Conservation (phyloP, 139 green algal genomes). For the Tetradesmus obliquus region DNA sequence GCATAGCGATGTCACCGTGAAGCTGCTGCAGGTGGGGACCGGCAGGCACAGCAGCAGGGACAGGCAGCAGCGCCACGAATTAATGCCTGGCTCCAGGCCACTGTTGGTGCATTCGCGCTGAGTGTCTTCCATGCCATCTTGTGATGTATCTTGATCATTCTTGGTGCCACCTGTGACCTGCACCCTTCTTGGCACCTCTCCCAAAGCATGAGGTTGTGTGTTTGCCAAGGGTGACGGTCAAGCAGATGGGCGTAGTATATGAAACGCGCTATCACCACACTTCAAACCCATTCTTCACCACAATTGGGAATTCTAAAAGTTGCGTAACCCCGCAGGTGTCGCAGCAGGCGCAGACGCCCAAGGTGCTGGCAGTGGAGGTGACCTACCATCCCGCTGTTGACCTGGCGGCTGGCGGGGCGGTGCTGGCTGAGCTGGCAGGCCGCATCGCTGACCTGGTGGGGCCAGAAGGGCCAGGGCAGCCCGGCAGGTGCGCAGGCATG, state of each 20-base stretch:
- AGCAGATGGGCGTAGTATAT: no score
- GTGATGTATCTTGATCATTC: no score
- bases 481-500: background rate
- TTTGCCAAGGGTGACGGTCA: no score
- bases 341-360: background rate
- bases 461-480: background rate
- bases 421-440: conserved; percentile 26
- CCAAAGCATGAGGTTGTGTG: no score
- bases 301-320: no score
- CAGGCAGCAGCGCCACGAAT: background rate
- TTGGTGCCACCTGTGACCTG: no score
- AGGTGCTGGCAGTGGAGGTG: conserved; percentile 30
- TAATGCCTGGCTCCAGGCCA: background rate
- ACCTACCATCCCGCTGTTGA: conserved; percentile 2
- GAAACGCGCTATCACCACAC: no score
- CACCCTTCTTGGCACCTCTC: no score
- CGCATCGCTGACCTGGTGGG: background rate
- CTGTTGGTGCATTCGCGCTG: no score
- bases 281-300: background rate
- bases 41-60: background rate
- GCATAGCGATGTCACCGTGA: conserved; percentile 21
- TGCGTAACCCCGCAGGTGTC: background rate
- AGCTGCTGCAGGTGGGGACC: conserved; percentile 24
- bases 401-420: background rate
- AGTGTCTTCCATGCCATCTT: no score